phyloP scores from a whole-genome alignment of 148 eudicot species.

The Vaccinium darrowii region DNA sequence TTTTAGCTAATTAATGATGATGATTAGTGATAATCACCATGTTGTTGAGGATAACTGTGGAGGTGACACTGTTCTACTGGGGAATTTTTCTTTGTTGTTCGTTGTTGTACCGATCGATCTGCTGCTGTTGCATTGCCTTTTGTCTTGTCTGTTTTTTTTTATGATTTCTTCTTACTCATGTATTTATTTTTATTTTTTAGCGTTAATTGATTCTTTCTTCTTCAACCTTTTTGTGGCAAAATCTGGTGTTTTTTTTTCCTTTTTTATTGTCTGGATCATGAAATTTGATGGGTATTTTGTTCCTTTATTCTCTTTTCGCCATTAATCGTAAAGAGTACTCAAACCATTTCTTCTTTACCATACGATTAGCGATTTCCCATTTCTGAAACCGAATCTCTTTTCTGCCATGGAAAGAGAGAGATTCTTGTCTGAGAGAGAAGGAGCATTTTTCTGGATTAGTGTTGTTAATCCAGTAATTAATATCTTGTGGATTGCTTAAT shows the following conservation, averaged over 20 bases:
- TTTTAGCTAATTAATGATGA: slow-evolving; percentile 13
- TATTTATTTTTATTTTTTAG: not conserved
- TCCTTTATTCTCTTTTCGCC: not conserved
- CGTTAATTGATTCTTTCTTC: not conserved
- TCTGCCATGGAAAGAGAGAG: not conserved
- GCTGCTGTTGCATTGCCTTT: not conserved
- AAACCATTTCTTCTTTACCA: not conserved
- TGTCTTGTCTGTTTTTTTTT: not conserved
- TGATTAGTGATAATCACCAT: not conserved
- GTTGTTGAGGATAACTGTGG: slow-evolving; percentile 12
- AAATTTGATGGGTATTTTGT: not conserved
- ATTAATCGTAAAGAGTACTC: not conserved
- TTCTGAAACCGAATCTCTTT: slow-evolving; percentile 11
- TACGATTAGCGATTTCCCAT: not conserved
- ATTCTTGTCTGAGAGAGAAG: not conserved
- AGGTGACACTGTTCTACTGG: not conserved
- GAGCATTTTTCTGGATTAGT: not conserved
- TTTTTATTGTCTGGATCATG: no score
- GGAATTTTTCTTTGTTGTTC: slow-evolving; percentile 1
- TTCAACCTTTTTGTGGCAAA: not conserved
- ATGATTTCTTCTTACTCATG: not conserved
- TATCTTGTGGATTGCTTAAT: not conserved
- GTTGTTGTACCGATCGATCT: not conserved
- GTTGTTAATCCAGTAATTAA: not conserved
- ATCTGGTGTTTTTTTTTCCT: not conserved